A percentile compares a stretch with the other conserved stretches of the same genome.
Evolutionary conservation across 176 grass and related monocot genomes (phyloP).

Genomic region (Oryza longistaminata): DNA sequence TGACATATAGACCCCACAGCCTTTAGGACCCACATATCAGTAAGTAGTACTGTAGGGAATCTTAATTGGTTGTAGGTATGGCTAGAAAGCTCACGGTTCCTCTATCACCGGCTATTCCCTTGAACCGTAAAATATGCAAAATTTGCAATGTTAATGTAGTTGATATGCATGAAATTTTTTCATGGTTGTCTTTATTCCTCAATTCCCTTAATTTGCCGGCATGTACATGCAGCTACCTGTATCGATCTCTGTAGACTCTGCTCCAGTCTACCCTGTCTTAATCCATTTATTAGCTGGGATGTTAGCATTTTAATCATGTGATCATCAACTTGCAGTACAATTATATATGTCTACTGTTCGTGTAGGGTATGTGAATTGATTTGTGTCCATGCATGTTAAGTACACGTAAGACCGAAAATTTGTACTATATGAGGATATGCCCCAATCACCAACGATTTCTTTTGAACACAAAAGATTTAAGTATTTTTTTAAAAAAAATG

Average conservation of each 20-base stretch:
- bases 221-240: not conserved
- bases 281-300: constrained; percentile 23
- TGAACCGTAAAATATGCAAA: not conserved
- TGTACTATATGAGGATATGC: not conserved
- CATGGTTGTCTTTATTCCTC: too few species aligned
- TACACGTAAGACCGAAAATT: not conserved
- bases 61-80: not conserved
- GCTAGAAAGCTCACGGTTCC: not conserved
- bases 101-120: constrained; percentile 6
- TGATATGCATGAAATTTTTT: too few species aligned
- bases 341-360: not conserved
- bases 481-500: too few species aligned
- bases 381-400: not conserved
- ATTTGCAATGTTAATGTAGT: not conserved
- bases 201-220: not conserved
- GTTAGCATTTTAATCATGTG: constrained; percentile 10
- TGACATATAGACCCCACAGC: too few species aligned
- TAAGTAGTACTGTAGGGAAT: too few species aligned
- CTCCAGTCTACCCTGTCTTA: not conserved
- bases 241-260: not conserved
- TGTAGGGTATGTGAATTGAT: not conserved
- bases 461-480: too few species aligned
- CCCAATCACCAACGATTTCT: not conserved
- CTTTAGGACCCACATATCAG: too few species aligned
- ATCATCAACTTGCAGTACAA: not conserved